A percentile compares a stretch with the other conserved stretches of the same genome.
phyloP scores from a whole-genome alignment of 1,139 yeast genomes.

The Pichia sp. region DNA sequence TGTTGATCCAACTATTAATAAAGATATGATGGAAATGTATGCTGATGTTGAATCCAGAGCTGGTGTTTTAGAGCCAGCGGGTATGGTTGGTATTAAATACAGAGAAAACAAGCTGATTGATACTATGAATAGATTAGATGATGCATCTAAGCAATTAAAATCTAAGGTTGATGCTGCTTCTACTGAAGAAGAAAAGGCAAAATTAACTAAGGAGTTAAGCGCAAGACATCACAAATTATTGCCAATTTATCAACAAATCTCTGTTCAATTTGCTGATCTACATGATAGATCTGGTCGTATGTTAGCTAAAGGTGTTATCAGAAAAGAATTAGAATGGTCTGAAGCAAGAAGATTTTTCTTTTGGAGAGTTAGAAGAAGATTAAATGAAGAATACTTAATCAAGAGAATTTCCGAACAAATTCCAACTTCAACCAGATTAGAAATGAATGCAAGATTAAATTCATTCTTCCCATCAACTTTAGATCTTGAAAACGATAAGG shows the following conservation, averaged over 20 bases:
- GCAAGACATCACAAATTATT: constrained; percentile 74
- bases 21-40: constrained; percentile 98
- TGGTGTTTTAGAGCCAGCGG: constrained; percentile 98
- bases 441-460: constrained; percentile 78
- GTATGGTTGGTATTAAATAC: constrained; percentile 97
- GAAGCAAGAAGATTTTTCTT: constrained; percentile 92
- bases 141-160: constrained; percentile 63
- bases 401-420: constrained; percentile 65
- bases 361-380: constrained; percentile 97
- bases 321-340: constrained; percentile 78
- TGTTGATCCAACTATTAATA: constrained; percentile 94
- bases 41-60: constrained; percentile 97
- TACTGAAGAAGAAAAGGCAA: constrained; percentile 59
- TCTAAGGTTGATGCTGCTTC: constrained; percentile 47
- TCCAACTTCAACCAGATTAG: constrained; percentile 60
- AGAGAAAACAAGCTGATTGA: constrained; percentile 84
- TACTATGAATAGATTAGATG: constrained; percentile 87
- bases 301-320: constrained; percentile 89
- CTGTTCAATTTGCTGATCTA: constrained; percentile 94
- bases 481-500: constrained; percentile 66
- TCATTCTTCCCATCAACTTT: constrained; percentile 79
- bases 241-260: constrained; percentile 87
- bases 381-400: constrained; percentile 85
- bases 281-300: constrained; percentile 97
- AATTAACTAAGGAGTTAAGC: constrained; percentile 56